Conservation (phyloP, 2,329 filamentous ascomycete genomes). For the Geosmithia flava region DNA sequence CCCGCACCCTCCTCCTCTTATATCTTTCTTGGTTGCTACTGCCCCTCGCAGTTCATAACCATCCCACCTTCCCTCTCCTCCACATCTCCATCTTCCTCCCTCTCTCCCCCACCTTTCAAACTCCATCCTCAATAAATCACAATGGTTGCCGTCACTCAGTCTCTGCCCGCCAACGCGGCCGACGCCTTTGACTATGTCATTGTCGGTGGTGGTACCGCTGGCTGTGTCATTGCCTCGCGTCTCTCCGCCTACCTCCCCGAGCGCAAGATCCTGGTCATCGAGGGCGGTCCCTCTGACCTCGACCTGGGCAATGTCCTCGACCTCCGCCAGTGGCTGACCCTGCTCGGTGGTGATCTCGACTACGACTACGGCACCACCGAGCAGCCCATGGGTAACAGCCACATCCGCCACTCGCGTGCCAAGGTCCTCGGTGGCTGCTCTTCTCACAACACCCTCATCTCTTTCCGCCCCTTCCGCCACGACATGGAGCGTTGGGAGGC, state of each 20-base stretch:
- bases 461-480: slow-evolving; percentile 82
- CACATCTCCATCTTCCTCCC: background rate
- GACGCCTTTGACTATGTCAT: slow-evolving; percentile 74
- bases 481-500: slow-evolving; percentile 77
- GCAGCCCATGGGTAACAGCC: slow-evolving; percentile 83
- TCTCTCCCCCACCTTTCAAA: background rate
- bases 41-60: background rate
- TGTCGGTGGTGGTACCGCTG: slow-evolving; percentile 75
- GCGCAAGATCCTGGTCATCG: slow-evolving; percentile 71
- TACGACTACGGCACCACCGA: slow-evolving; percentile 85
- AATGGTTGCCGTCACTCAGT: slow-evolving; percentile 55
- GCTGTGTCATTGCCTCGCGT: slow-evolving; percentile 71
- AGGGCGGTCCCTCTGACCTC: slow-evolving; percentile 81
- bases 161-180: slow-evolving; percentile 50
- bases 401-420: slow-evolving; percentile 83
- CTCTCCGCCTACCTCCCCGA: slow-evolving; percentile 74
- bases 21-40: background rate
- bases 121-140: slow-evolving; percentile 11
- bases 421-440: slow-evolving; percentile 91
- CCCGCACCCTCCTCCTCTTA: background rate
- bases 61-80: background rate
- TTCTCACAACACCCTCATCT: slow-evolving; percentile 88
- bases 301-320: slow-evolving; percentile 79
- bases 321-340: slow-evolving; percentile 73
- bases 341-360: slow-evolving; percentile 79